Percentiles rank a stretch among this genome's conserved stretches.
phyloP scores from a whole-genome alignment of 176 grass and related monocot species.

The Oryza punctata region DNA sequence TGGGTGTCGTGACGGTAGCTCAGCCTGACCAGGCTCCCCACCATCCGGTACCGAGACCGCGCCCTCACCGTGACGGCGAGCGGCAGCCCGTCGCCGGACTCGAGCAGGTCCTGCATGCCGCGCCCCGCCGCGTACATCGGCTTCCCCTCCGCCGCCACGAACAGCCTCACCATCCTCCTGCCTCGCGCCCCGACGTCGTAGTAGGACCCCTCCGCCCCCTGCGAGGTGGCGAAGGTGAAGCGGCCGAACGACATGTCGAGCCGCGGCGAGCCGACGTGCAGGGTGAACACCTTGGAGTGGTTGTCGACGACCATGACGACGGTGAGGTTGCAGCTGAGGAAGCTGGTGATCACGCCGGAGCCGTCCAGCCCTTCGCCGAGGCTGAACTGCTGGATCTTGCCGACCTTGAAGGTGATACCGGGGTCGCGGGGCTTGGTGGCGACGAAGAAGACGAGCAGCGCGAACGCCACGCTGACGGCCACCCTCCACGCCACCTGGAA shows the following conservation, averaged over 20 bases:
- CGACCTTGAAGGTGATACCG: conserved; percentile 56
- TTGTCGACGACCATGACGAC: conserved; percentile 78
- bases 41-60: conserved; percentile 55
- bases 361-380: conserved; percentile 83
- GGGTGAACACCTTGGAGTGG: conserved; percentile 79
- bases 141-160: conserved; percentile 66
- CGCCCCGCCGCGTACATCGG: conserved; percentile 88
- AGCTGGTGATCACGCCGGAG: conserved; percentile 79
- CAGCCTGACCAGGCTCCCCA: conserved; percentile 55
- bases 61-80: conserved; percentile 55
- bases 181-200: conserved; percentile 35
- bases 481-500: conserved; percentile 85
- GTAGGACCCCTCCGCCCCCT: conserved; percentile 55
- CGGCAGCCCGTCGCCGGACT: conserved; percentile 54
- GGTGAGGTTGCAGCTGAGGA: conserved; percentile 85
- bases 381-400: conserved; percentile 60
- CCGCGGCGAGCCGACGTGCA: conserved; percentile 51
- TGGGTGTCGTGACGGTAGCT: conserved; percentile 55
- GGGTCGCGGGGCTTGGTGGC: conserved; percentile 63
- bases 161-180: conserved; percentile 36
- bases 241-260: conserved; percentile 65
- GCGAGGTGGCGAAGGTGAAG: conserved; percentile 68
- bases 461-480: conserved; percentile 54
- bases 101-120: conserved; percentile 82
- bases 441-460: conserved; percentile 79